Evolutionary conservation across 2,329 filamentous ascomycete species (phyloP), one percentile per base, ranked within the genome.

Genomic region (Beauveria asiatica): DNA sequence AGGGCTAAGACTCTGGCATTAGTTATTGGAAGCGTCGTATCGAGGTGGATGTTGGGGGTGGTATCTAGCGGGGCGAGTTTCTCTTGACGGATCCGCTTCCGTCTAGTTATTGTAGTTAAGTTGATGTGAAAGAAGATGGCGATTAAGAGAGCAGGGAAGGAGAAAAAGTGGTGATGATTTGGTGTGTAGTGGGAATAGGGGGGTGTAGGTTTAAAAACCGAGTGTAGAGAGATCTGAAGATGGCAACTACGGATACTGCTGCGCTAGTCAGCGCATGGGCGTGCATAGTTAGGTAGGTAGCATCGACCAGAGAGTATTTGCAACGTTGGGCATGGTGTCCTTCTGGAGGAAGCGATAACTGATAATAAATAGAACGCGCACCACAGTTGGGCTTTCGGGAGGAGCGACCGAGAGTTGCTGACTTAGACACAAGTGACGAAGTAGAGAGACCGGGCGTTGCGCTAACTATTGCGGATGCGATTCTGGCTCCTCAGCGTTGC

Each of bases 11-110:
- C 54, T 44, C 39, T 55, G 23, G 52, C 39, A 19, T 19, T 37
- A 37, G 46, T 56, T 37, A 37, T 56, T 56, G 41, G 27, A 56
- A 56, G 53, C 51, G 52, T 57, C 27, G 44, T 39, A 57, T 57
- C 19, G 9, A 37, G 27, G 54, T 48, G 54, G 54, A 17, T 55
- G 42, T 57, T 57, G 54, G 54, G 45, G 33, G 33, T 57, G 23
- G 45, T 57, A 50, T 49, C 45, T 57, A 21, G 55, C 55, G 55
- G 55, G 55, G 55, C 55, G 17, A 48, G 41, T 21, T 50, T 50
- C 33, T 57, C 45, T 50, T 57, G 45, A 57, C 45, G 37, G 55
- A 42, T 57, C 55, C 55, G 55, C 55, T 57, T 57, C 55, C 55
- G 55, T 57, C 45, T 39, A 37, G 33, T 37, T 37, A 49, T 42